Evolutionary conservation across 805 yeast genomes (phyloP).

Genomic region (Candida alai): DNA sequence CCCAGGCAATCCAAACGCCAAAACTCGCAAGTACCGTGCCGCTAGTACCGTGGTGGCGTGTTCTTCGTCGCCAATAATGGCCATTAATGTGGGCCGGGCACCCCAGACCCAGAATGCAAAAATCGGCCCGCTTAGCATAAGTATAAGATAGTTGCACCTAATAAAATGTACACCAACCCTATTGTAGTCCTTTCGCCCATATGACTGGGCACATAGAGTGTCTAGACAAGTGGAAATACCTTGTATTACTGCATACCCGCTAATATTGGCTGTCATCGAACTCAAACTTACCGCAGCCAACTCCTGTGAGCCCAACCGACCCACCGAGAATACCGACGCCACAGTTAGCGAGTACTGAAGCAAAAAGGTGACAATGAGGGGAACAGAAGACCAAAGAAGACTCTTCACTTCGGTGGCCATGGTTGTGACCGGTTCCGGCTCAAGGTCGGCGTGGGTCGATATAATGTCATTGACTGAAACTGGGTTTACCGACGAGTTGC

Average conservation of each 20-base stretch:
- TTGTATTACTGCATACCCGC: slow-evolving; percentile 70
- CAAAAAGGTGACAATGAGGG: slow-evolving; percentile 62
- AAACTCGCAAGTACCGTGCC: slow-evolving; percentile 50
- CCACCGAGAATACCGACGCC: slow-evolving; percentile 75
- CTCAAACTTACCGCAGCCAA: slow-evolving; percentile 74
- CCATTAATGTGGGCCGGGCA: slow-evolving; percentile 45
- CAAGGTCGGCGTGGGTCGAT: slow-evolving; percentile 14
- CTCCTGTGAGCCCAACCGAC: slow-evolving; percentile 66
- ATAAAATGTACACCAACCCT: slow-evolving; percentile 67
- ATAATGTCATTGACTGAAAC: slow-evolving; percentile 22
- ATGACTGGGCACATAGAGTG: slow-evolving; percentile 76
- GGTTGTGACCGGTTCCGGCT: slow-evolving; percentile 43
- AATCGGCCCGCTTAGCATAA: slow-evolving; percentile 51
- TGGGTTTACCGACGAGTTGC: slow-evolving; percentile 5
- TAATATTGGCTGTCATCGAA: slow-evolving; percentile 74
- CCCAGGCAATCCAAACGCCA: slow-evolving; percentile 68
- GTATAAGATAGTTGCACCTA: slow-evolving; percentile 58
- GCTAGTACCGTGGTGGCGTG: slow-evolving; percentile 41
- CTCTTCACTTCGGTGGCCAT: slow-evolving; percentile 35
- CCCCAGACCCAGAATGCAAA: slow-evolving; percentile 57
- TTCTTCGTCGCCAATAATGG: slow-evolving; percentile 21
- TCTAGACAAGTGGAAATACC: slow-evolving; percentile 79
- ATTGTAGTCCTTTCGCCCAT: slow-evolving; percentile 61
- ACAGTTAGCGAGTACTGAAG: slow-evolving; percentile 71
- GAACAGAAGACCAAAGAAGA: slow-evolving; percentile 44